Evolutionary conservation across 176 grass and related monocot genomes (phyloP), one percentile per base, ranked within the genome.

Genomic region (Oryza glumipatula): DNA sequence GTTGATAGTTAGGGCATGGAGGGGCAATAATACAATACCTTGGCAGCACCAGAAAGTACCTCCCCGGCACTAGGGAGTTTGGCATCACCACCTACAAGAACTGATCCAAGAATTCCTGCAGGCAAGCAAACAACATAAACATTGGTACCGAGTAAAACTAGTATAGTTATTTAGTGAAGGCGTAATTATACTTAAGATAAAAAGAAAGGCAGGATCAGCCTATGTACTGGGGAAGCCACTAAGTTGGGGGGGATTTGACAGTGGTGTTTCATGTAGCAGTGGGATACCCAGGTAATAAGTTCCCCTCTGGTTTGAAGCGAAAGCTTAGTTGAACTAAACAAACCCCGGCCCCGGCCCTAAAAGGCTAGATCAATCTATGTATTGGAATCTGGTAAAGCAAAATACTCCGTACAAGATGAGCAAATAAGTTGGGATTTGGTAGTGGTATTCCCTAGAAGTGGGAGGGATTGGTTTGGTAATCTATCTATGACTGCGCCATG

Each of bases 41-140:
- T 66, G 36, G 65, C 14, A 30, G 66, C 71, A 74, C 88, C 84
- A 19, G 84, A 83, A 36, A 86, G 16, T 48, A 90, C 48, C 1
- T 77, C 69, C 45, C 78, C 69, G 2, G 76, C n/a, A 47, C 26
- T 67, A 70, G 85, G 65, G 41, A 86, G 3, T 32, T 77, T 52
- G 19, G 19, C 48, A 10, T 45, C 65, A 7, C 68, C 51, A n/a
- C 68, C 39, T 39, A 12, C 14, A 47, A 90, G 74, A 66, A 86
- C 17, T 13, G 88, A 39, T 67, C 79, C 79, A 68, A 82, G 9
- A 7, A 86, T 36, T 45, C 88, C 88, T 90, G 88, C 28, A 73
- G 60, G 26, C 16, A 41, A 41, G 7, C 6, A 58, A 58, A 21
- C 51, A 54, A 6, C 51, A 60, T 60, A 22, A 22, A 61, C 2